Evolutionary conservation across 2,329 filamentous ascomycete genomes (phyloP).

Genomic region (Fusarium tricinctum): DNA sequence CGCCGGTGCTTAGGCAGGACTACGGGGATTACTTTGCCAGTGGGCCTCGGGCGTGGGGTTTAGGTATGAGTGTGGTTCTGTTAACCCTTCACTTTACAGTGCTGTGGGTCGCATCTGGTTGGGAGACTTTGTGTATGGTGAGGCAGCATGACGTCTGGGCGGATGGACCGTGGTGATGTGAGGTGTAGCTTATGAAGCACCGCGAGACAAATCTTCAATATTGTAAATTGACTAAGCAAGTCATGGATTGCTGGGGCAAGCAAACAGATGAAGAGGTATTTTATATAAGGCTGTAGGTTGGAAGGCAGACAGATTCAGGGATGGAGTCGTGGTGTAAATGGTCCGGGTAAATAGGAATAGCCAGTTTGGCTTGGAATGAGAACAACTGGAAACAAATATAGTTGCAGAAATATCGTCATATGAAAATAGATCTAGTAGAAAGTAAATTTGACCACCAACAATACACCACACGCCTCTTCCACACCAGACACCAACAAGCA

Average conservation of each 20-base stretch:
- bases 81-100: constrained; percentile 53
- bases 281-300: not conserved
- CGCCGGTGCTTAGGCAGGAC: constrained; percentile 22
- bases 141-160: constrained; percentile 49
- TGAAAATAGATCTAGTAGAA: constrained; percentile 8
- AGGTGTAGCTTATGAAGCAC: not conserved
- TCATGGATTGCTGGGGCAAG: not conserved
- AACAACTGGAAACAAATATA: too few relatives aligned
- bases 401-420: not conserved
- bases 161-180: constrained; percentile 50
- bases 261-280: not conserved
- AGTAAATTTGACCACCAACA: not conserved
- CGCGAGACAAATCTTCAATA: constrained; percentile 5
- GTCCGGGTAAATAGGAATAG: not conserved
- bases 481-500: not conserved
- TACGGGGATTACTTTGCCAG: constrained; percentile 34
- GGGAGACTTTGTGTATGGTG: constrained; percentile 53
- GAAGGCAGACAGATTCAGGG: not conserved
- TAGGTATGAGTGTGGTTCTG: constrained; percentile 52
- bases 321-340: not conserved
- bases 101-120: constrained; percentile 54
- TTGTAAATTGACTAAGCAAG: not conserved
- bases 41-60: constrained; percentile 47
- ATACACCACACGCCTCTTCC: not conserved
- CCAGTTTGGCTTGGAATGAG: not conserved